Percentiles rank a stretch among this genome's conserved stretches.
phyloP scores from a whole-genome alignment of 23 red algal species.

The Gracilaria domingensis region DNA sequence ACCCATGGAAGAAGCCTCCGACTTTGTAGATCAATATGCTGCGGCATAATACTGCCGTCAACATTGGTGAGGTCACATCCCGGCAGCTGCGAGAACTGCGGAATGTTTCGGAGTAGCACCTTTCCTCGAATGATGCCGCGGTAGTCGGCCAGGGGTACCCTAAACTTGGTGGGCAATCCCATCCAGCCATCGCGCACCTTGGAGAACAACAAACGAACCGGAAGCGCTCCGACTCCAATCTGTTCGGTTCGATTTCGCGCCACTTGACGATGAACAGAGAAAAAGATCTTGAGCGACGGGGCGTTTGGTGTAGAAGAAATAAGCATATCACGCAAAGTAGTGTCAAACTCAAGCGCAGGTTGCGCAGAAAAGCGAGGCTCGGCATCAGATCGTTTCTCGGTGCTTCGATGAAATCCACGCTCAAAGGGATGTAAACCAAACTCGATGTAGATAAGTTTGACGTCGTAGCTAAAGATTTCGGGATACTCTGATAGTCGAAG shows the following conservation, averaged over 20 bases:
- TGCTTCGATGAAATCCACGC: conserved; percentile 15
- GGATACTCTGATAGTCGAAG: conserved; percentile 57
- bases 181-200: conserved; percentile 58
- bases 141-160: conserved; percentile 53
- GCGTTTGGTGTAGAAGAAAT: conserved; percentile 16
- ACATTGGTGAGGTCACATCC: conserved; percentile 54
- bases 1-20: conserved; percentile 55
- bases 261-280: conserved; percentile 64
- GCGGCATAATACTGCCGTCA: conserved; percentile 48
- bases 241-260: conserved; percentile 63
- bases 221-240: conserved; percentile 64
- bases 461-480: conserved; percentile 56
- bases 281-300: conserved; percentile 38
- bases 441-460: conserved; percentile 66
- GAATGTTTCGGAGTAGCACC: conserved; percentile 65
- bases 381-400: conserved; percentile 56
- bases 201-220: conserved; percentile 55
- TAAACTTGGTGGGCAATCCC: conserved; percentile 59
- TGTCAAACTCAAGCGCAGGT: conserved; percentile 46
- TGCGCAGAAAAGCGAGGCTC: conserved; percentile 64
- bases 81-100: conserved; percentile 64
- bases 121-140: conserved; percentile 62
- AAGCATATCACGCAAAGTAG: conserved; percentile 61
- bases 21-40: conserved; percentile 24
- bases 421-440: conserved; percentile 34